Percentiles rank a stretch among this genome's conserved stretches.
Evolutionary conservation across 2,329 filamentous ascomycete species (phyloP).

Genomic region (Aureobasidium pullulans): DNA sequence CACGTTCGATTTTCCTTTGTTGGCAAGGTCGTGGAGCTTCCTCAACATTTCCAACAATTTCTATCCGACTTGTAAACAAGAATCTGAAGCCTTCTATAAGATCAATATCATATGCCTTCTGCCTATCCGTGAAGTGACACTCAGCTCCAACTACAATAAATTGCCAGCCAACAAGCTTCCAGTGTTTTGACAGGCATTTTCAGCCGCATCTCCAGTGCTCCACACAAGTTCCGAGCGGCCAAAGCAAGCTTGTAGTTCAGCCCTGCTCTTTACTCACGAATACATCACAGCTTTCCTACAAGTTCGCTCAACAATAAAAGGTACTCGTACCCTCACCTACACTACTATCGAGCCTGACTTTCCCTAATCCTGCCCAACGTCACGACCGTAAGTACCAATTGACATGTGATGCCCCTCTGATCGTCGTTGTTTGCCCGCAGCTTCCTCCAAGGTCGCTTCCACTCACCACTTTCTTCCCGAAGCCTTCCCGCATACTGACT

Average conservation of each 20-base stretch:
- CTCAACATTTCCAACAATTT: slow-evolving; percentile 10
- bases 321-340: not conserved
- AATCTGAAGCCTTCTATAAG: not conserved
- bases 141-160: not conserved
- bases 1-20: not conserved
- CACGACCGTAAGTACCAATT: not conserved
- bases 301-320: slow-evolving; percentile 8
- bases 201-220: slow-evolving; percentile 11
- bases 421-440: not conserved
- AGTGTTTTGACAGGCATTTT: slow-evolving; percentile 3
- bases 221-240: not conserved
- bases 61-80: not conserved
- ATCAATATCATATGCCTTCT: not conserved
- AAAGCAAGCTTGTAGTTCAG: slow-evolving; percentile 8
- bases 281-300: slow-evolving; percentile 6
- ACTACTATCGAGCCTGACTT: not conserved
- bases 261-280: slow-evolving; percentile 3
- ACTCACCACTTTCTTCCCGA: not conserved
- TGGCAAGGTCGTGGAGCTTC: slow-evolving; percentile 2
- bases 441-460: not conserved
- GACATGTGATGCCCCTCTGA: not conserved
- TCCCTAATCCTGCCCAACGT: not conserved
- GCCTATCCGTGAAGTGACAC: not conserved
- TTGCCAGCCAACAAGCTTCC: not conserved
- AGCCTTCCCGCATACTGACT: not conserved